Evolutionary conservation across 345 rosid species (phyloP), one percentile per base, ranked within the genome.

Genomic region (Durio zibethinus): DNA sequence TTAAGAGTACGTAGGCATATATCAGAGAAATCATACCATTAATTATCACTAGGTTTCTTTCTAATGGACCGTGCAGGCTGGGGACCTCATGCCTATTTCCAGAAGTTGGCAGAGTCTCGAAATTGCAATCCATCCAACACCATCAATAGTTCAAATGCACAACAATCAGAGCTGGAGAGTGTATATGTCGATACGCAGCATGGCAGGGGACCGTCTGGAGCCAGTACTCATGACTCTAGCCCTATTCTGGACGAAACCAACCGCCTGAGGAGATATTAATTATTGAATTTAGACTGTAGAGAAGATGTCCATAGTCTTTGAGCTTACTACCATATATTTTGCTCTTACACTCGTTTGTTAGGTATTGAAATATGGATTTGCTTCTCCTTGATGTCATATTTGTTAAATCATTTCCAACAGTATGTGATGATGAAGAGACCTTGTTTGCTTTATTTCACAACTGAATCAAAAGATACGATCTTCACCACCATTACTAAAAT

Each of bases 31-130:
- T 48, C n/a, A 15, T 48, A 12, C 1, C 5, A 16, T 48, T 48
- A 3, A 15, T 16, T 48, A 4, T 14, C 16, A 47, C 16, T 45
- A 7, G 43, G 7, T 35, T n/a, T 52, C 10, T 25, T 40, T 4
- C 0, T 18, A 29, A 40, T 33, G 52, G 9, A 63, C 9, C 0
- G 8, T 84, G 82, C 85, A 94, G 98, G 99, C 45, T 95, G 99
- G 99, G 99, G 98, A 33, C 97, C 99, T 77, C 96, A 89, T 82
- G 98, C 99, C 1, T 95, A 91, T 80, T 91, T 93, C 75, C 93
- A 87, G 90, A 88, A 91, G 99, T 76, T 95, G 79, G 88, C 91
- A 7, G 96, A 90, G 47, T 86, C 97, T 18, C 82, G 68, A 63
- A 86, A 83, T 63, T 86, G 74, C 6, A 77, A 52, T 69, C 91